These are phyloP conservation scores for Reutealis trisperma DNA, from an alignment of 345 rosid species.

Conservation along the genomic window DNA sequence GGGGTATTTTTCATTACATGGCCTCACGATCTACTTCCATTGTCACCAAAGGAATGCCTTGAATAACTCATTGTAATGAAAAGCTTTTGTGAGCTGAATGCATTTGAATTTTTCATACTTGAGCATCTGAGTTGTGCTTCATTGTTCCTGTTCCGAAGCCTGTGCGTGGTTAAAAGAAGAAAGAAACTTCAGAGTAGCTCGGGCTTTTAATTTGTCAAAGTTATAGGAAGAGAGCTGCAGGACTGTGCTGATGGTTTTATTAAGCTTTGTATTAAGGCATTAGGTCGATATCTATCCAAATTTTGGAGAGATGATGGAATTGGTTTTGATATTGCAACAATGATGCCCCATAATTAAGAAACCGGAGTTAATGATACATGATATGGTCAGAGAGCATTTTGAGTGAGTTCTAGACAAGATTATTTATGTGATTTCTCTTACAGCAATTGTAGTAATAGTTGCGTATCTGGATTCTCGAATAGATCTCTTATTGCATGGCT, in stretches of 20 bases:
- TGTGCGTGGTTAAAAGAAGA: not conserved
- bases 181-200: too few species aligned
- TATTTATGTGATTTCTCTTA: not conserved
- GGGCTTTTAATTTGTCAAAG: not conserved
- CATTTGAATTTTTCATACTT: too few species aligned
- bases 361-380: not conserved
- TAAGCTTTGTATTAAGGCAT: not conserved
- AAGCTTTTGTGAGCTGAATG: too few species aligned
- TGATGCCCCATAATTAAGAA: not conserved
- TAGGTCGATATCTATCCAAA: not conserved
- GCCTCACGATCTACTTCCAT: not conserved
- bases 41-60: too few species aligned
- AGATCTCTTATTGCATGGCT: not conserved
- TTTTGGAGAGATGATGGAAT: not conserved
- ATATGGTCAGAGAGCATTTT: not conserved
- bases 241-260: not conserved
- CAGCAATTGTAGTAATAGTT: not conserved
- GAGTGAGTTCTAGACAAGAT: not conserved
- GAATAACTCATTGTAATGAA: too few species aligned
- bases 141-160: not conserved
- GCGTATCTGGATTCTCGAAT: not conserved
- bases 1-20: not conserved
- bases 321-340: not conserved
- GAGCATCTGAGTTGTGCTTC: too few species aligned
- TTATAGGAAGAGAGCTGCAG: not conserved